Evolutionary conservation across 768 basidiomycete genomes (phyloP).

Genomic region (Suillus clintonianus): DNA sequence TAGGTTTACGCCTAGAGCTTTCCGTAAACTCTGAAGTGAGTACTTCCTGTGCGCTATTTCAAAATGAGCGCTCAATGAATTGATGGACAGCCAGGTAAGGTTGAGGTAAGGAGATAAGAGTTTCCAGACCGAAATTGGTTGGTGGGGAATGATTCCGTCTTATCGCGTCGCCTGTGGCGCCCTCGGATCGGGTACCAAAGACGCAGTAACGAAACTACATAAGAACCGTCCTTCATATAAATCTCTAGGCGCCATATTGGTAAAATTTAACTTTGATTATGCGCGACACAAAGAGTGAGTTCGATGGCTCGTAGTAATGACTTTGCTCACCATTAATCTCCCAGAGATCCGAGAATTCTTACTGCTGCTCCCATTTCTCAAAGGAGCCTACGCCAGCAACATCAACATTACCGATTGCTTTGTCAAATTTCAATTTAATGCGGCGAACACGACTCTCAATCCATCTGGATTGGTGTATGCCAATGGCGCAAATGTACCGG

Average conservation of each 20-base stretch:
- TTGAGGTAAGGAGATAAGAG: not conserved
- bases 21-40: no score
- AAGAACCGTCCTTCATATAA: not conserved
- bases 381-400: not conserved
- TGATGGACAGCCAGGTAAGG: not conserved
- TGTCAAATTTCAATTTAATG: not conserved
- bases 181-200: not conserved
- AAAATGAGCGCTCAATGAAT: not conserved
- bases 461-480: slow-evolving; percentile 1
- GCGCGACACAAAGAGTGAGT: not conserved
- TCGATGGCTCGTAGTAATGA: not conserved
- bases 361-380: not conserved
- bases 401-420: slow-evolving; percentile 17
- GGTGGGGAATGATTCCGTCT: not conserved
- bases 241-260: no score
- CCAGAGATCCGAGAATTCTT: not conserved
- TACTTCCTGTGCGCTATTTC: not conserved
- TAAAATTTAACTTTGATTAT: not conserved
- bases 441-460: not conserved
- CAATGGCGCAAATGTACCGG: not conserved
- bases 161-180: not conserved
- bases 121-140: no score
- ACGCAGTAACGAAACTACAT: no score
- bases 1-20: not conserved
- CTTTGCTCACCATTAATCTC: not conserved